Base-by-base conservation (phyloP, 2,329 filamentous ascomycete species). In the Chrysosporium queenslandicum region DNA sequence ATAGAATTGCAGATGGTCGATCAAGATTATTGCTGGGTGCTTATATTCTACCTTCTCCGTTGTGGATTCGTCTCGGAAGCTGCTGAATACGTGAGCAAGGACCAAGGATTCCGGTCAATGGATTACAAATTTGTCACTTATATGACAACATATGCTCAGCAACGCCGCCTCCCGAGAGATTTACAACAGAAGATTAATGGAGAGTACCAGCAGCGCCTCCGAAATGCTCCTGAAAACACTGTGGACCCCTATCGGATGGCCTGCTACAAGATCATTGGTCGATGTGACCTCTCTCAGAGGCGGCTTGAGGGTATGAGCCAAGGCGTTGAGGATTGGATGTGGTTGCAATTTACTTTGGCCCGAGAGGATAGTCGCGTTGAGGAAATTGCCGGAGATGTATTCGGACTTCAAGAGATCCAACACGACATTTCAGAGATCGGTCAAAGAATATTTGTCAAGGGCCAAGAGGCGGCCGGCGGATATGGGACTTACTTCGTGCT, bases 261-360 rank as follows among this genome's bases (percentile, higher is more conserved):
- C 45, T 96, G 92, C 68, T 97, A 97, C 77, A 97, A 98, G 76
- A 83, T 98, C 56, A 85, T 98, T 60, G 92, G 94, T 42, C 88
- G 81, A 46, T 83, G 80, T 63, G 81, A 84, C 57, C 70, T 83
- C 54, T 72, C 68, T 45, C 73, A 75, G 40, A 73, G 79, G 51
- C 79, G 71, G 54, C 67, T 84, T 32, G 79, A 81, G 41, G 70
- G 72, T 3, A 74, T 83, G 55, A 77, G 72, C 39, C 77, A 79
- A 62, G 76, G 74, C 30, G 77, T 82, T 60, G 80, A 83, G 59
- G 81, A 84, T 59, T 84, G 80, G 80, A 74, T 82, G 56, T 84
- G 81, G 81, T 63, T 84, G 53, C 80, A 83, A 56, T 83, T 84
- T 62, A 75, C 71, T 48, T 71, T 84, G 50, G 80, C 81, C 3